A percentile compares a stretch with the other conserved stretches of the same genome.
phyloP scores from a whole-genome alignment of 805 yeast genomes.

The Yamadazyma nakazawae region DNA sequence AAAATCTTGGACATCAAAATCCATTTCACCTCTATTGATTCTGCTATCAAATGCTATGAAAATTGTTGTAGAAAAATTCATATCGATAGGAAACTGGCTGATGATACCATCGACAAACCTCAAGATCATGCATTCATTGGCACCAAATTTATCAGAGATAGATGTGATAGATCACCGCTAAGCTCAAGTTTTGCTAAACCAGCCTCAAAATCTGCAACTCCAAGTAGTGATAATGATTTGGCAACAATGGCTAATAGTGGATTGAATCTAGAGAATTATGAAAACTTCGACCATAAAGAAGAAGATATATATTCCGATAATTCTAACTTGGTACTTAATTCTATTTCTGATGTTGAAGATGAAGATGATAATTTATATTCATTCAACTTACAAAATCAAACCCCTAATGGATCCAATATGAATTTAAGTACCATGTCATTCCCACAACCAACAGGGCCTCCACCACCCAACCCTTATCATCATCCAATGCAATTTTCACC shows the following conservation, averaged over 20 bases:
- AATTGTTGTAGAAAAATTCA: constrained; percentile 23
- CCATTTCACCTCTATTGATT: constrained; percentile 45
- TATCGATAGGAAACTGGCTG: constrained; percentile 18
- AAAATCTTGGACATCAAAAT: constrained; percentile 5
- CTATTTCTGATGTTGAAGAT: constrained; percentile 4
- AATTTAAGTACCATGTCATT: constrained; percentile 5
- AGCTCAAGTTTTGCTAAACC: background rate
- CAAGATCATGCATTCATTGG: constrained; percentile 4
- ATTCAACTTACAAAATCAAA: background rate
- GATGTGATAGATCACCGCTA: constrained; percentile 33
- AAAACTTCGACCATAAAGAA: background rate
- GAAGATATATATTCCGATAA: constrained; percentile 5
- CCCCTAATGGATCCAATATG: background rate
- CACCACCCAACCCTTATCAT: constrained; percentile 1
- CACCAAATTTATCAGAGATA: constrained; percentile 29
- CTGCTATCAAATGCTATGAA: constrained; percentile 45
- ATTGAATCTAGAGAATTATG: constrained; percentile 1
- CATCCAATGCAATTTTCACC: constrained; percentile 2
- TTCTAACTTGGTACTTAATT: constrained; percentile 4
- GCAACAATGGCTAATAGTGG: constrained; percentile 6
- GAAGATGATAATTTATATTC: constrained; percentile 5
- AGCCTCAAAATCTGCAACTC: constrained; percentile 1
- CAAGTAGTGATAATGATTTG: constrained; percentile 11
- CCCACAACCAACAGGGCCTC: constrained; percentile 1
- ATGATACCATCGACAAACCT: constrained; percentile 6